These are phyloP conservation scores for Pythium scleroteichum DNA, from an alignment of 352 stramenopile genomes.

Conservation along the genomic window DNA sequence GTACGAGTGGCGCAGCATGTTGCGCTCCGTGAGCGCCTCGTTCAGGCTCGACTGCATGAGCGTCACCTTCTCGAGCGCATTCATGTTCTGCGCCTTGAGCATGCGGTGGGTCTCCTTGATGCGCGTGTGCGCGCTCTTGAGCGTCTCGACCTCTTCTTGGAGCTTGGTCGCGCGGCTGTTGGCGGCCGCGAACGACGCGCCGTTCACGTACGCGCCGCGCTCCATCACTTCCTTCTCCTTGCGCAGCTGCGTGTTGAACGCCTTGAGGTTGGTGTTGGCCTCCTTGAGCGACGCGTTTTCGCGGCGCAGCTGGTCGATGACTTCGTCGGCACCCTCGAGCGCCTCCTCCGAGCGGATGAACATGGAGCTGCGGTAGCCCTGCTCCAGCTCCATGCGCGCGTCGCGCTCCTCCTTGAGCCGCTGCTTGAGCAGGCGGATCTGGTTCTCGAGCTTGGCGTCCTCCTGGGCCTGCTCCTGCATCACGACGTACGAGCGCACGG, in stretches of 20 bases:
- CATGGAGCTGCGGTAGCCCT: constrained; percentile 70
- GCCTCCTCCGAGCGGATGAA: constrained; percentile 81
- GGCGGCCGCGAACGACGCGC: constrained; percentile 79
- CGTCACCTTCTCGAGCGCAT: constrained; percentile 80
- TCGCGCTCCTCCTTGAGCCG: constrained; percentile 91
- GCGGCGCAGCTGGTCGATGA: constrained; percentile 83
- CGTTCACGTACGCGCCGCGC: constrained; percentile 84
- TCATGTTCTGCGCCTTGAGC: constrained; percentile 79
- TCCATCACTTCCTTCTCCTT: constrained; percentile 92
- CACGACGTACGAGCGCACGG: constrained; percentile 68
- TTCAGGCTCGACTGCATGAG: constrained; percentile 76
- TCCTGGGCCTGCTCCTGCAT: constrained; percentile 89
- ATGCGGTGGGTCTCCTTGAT: constrained; percentile 86
- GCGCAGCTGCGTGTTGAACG: constrained; percentile 74
- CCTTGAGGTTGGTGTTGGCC: constrained; percentile 82
- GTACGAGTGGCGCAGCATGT: constrained; percentile 70
- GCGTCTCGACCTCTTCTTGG: constrained; percentile 79
- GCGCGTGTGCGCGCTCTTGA: constrained; percentile 73
- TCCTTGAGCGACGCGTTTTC: constrained; percentile 87
- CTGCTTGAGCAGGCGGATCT: constrained; percentile 91
- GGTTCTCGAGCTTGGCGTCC: constrained; percentile 96
- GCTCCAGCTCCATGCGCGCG: constrained; percentile 81
- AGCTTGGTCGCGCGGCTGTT: constrained; percentile 87
- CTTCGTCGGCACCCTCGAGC: constrained; percentile 73
- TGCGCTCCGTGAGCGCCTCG: constrained; percentile 70